These are phyloP conservation scores for Hyphodiscus sp. DNA, from an alignment of 2,329 filamentous ascomycete species.

Conservation along the genomic window DNA sequence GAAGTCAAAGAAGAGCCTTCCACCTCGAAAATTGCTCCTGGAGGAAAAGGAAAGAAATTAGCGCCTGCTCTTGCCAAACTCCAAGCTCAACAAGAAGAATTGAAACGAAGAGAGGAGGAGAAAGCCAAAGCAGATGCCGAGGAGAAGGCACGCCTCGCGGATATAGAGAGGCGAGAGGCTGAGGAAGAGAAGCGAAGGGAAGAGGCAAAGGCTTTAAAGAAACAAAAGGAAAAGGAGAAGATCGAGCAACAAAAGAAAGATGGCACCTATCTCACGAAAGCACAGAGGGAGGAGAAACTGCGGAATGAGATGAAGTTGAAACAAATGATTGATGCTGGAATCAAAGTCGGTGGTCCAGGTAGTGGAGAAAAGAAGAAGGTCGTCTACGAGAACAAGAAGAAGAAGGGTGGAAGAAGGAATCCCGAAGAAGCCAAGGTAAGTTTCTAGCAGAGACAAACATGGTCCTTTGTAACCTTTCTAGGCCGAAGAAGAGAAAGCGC, in stretches of 20 bases:
- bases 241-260: conserved; percentile 84
- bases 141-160: conserved; percentile 58
- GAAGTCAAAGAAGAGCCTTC: conserved; percentile 42
- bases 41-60: conserved; percentile 85
- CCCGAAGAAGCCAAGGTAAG: conserved; percentile 45
- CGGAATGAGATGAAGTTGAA: conserved; percentile 73
- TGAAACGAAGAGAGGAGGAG: conserved; percentile 61
- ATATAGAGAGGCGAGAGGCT: conserved; percentile 54
- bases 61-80: conserved; percentile 65
- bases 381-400: conserved; percentile 67
- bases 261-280: conserved; percentile 80
- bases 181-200: conserved; percentile 66
- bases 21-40: conserved; percentile 37
- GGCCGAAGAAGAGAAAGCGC: conserved; percentile 69
- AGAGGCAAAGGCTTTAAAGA: conserved; percentile 70
- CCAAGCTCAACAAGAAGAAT: conserved; percentile 77
- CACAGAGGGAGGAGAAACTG: conserved; percentile 75
- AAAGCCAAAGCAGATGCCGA: conserved; percentile 51
- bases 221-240: conserved; percentile 80
- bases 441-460: neutral
- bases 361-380: conserved; percentile 59
- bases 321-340: conserved; percentile 75
- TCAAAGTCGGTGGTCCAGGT: conserved; percentile 60
- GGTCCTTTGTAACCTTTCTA: conserved; percentile 30
- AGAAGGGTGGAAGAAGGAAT: conserved; percentile 58